A percentile compares a stretch with the other conserved stretches of the same genome.
phyloP scores from a whole-genome alignment of 1,139 yeast genomes.

The Candida glucosophila region DNA sequence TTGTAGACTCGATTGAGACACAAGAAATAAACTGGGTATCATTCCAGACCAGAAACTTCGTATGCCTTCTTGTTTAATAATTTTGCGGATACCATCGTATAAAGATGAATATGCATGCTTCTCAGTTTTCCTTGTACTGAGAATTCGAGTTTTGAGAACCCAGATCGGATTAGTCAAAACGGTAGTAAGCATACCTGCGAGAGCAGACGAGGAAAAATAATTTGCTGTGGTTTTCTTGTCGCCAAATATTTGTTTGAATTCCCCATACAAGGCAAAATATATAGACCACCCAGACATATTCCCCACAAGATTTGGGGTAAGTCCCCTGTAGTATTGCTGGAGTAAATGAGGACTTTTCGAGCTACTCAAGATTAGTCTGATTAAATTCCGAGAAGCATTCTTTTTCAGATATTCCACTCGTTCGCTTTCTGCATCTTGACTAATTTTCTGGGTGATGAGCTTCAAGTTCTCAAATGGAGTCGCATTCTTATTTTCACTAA shows the following conservation, averaged over 20 bases:
- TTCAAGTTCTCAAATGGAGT: too few relatives aligned
- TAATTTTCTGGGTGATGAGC: too few relatives aligned
- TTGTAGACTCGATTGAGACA: constrained; percentile 83
- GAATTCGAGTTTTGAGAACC: constrained; percentile 83
- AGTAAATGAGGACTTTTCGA: constrained; percentile 5
- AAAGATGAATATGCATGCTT: constrained; percentile 51
- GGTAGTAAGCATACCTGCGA: constrained; percentile 72
- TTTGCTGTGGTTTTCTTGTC: constrained; percentile 16
- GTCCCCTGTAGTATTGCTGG: constrained; percentile 56
- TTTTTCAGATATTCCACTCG: too few relatives aligned
- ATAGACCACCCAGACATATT: constrained; percentile 84
- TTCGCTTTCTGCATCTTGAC: constrained; percentile 8
- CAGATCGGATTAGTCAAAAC: constrained; percentile 83
- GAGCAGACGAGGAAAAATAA: constrained; percentile 28
- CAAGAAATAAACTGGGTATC: constrained; percentile 73
- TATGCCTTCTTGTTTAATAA: constrained; percentile 56
- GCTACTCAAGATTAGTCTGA: constrained; percentile 1
- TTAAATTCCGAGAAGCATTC: neutral
- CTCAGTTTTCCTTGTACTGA: constrained; percentile 45
- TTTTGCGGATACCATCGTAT: constrained; percentile 43
- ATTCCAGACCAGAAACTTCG: constrained; percentile 76
- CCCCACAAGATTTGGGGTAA: constrained; percentile 73
- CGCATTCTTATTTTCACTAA: constrained; percentile 16
- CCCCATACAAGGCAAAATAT: constrained; percentile 69
- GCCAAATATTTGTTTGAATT: constrained; percentile 33